phyloP scores from a whole-genome alignment of 345 rosid genomes.

The Geranium brycei region DNA sequence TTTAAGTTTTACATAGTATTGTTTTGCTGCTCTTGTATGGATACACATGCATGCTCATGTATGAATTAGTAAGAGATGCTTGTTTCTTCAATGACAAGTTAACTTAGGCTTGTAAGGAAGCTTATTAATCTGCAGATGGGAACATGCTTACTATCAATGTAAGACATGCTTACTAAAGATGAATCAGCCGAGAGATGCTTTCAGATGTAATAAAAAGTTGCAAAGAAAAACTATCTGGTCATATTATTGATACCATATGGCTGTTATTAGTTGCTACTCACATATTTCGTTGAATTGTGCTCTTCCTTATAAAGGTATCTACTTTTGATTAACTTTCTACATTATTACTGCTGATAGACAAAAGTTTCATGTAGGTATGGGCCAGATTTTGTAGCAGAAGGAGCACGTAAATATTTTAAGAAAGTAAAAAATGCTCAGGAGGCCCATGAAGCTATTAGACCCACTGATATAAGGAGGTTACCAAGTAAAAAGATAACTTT shows the following conservation, averaged over 20 bases:
- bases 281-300: not conserved
- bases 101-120: not conserved
- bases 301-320: not conserved
- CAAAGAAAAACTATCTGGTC: not conserved
- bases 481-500: constrained; percentile 48
- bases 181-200: not conserved
- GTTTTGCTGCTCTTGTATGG: not conserved
- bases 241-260: not conserved
- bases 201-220: no score
- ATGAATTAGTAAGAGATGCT: not conserved
- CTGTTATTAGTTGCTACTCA: not conserved
- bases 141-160: not conserved
- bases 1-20: not conserved
- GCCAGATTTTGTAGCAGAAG: constrained; percentile 34
- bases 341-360: constrained; percentile 1
- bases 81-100: not conserved
- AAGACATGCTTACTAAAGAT: not conserved
- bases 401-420: constrained; percentile 69
- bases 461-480: constrained; percentile 62
- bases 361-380: constrained; percentile 54
- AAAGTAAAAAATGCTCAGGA: constrained; percentile 97
- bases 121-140: not conserved
- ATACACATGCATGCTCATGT: not conserved
- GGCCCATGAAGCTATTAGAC: constrained; percentile 99
- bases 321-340: not conserved